Conservation (phyloP, 805 yeast genomes). For the Monosporozyma aerobia region DNA sequence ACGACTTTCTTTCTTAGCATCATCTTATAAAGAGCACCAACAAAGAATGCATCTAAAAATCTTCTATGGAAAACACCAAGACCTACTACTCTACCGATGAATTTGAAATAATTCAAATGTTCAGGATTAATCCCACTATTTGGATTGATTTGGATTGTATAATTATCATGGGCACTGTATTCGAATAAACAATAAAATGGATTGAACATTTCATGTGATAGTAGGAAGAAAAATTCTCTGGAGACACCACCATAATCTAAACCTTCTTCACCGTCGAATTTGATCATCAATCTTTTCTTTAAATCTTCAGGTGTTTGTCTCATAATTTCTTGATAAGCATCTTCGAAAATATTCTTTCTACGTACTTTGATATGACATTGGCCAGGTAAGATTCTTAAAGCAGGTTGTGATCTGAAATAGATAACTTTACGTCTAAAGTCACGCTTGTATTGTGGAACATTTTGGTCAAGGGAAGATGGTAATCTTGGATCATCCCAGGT, state of each 20-base stretch:
- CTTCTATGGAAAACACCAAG: conserved; percentile 97
- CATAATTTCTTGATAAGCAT: conserved; percentile 96
- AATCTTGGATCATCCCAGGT: conserved; percentile 99
- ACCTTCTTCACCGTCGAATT: conserved; percentile 99
- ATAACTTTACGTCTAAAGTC: conserved; percentile 96
- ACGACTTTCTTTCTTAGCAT: conserved; percentile 91
- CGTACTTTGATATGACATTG: conserved; percentile 98
- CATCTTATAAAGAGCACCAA: conserved; percentile 97
- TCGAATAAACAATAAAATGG: conserved; percentile 96
- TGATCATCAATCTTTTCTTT: conserved; percentile 95
- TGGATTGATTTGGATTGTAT: conserved; percentile 95
- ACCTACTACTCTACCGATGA: conserved; percentile 97
- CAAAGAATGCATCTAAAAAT: conserved; percentile 95
- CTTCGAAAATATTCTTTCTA: conserved; percentile 93
- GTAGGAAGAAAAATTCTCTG: conserved; percentile 90
- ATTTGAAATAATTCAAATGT: conserved; percentile 94
- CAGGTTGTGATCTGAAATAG: conserved; percentile 97
- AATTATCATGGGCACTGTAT: conserved; percentile 95
- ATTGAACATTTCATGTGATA: conserved; percentile 97
- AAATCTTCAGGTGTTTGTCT: conserved; percentile 97
- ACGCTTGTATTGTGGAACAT: conserved; percentile 98
- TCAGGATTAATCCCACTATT: conserved; percentile 96
- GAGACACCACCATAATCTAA: conserved; percentile 99
- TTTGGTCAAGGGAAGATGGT: conserved; percentile 94
- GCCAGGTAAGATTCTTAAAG: conserved; percentile 92